A percentile compares a stretch with the other conserved stretches of the same genome.
phyloP scores from a whole-genome alignment of 306 rosid genomes.

The Malus sylvestris region DNA sequence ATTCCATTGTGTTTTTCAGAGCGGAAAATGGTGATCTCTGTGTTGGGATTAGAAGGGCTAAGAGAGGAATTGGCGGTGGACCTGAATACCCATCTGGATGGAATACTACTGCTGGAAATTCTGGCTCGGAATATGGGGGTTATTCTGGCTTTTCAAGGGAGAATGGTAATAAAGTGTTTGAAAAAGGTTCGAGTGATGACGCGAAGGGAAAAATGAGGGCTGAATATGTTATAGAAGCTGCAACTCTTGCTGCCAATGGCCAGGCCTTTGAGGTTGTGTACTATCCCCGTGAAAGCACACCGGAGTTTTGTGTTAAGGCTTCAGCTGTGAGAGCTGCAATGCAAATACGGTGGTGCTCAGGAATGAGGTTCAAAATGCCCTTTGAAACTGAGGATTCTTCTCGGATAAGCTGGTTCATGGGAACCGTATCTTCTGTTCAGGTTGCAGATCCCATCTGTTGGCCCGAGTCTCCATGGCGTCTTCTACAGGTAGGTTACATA shows the following conservation, averaged over 20 bases:
- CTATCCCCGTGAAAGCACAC: constrained; percentile 79
- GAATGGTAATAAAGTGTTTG: constrained; percentile 20
- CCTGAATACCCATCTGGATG: constrained; percentile 51
- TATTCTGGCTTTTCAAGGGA: constrained; percentile 31
- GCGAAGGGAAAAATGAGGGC: constrained; percentile 35
- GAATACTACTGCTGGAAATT: constrained; percentile 29
- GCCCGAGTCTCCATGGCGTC: constrained; percentile 97
- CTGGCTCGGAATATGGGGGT: constrained; percentile 37
- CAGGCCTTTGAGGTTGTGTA: constrained; percentile 77
- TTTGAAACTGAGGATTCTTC: constrained; percentile 95
- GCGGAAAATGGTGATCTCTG: constrained; percentile 87
- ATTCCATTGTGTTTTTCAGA: constrained; percentile 78
- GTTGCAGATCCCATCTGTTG: constrained; percentile 64
- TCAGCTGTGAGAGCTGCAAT: constrained; percentile 62
- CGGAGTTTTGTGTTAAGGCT: constrained; percentile 79
- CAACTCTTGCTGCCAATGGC: constrained; percentile 61
- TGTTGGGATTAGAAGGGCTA: constrained; percentile 93
- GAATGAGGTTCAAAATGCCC: constrained; percentile 97
- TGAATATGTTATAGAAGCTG: constrained; percentile 70
- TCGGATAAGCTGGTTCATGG: constrained; percentile 98
- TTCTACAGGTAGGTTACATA: constrained; percentile 52
- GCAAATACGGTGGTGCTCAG: constrained; percentile 77
- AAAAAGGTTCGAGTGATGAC: constrained; percentile 30
- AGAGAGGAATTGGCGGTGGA: constrained; percentile 79
- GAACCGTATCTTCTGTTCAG: constrained; percentile 72